These are phyloP conservation scores for Colletotrichum sp. DNA, from an alignment of 2,329 filamentous ascomycete species.

Conservation along the genomic window DNA sequence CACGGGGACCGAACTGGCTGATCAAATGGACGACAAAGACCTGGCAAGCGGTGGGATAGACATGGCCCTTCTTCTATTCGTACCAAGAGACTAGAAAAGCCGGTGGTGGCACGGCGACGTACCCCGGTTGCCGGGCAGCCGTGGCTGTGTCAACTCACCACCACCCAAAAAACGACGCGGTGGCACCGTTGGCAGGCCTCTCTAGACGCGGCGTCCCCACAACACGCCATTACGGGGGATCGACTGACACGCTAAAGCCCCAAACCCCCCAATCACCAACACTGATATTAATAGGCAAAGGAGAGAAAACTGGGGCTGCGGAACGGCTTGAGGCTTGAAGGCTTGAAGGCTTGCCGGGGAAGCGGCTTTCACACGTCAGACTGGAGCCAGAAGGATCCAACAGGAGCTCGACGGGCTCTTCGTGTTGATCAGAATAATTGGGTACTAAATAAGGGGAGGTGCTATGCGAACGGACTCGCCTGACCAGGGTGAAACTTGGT, in stretches of 20 bases:
- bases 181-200: neutral
- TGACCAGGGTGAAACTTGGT: neutral
- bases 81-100: neutral
- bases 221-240: constrained; percentile 2
- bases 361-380: constrained; percentile 16
- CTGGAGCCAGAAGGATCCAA: neutral
- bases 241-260: neutral
- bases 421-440: constrained; percentile 13
- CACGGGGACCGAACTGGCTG: neutral
- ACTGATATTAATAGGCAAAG: neutral
- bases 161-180: neutral
- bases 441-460: neutral
- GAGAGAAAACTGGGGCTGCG: neutral
- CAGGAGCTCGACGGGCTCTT: neutral
- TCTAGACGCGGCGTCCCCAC: neutral
- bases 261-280: neutral
- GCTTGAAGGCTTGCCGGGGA: neutral
- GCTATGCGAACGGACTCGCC: neutral
- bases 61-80: neutral
- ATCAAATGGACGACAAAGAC: neutral
- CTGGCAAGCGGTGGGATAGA: neutral
- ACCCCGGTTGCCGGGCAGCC: constrained; percentile 5
- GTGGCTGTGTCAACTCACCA: neutral
- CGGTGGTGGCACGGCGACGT: constrained; percentile 1
- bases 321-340: neutral